These are phyloP conservation scores for Sporothrix inflata DNA, from an alignment of 2,329 filamentous ascomycete species.

Conservation along the genomic window DNA sequence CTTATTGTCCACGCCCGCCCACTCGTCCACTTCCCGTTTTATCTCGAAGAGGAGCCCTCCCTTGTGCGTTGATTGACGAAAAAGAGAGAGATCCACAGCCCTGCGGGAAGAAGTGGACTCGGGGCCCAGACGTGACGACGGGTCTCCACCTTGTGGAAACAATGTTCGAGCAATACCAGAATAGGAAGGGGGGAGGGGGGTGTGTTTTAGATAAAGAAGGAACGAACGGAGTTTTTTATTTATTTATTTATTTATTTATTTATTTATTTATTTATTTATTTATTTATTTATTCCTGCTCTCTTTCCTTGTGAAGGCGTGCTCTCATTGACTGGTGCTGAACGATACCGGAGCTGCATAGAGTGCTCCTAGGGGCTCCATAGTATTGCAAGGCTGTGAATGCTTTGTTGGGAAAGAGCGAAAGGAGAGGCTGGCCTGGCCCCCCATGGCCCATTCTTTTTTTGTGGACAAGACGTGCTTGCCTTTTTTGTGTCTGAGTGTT, in stretches of 20 bases:
- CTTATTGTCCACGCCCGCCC: background rate
- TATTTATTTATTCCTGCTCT: background rate
- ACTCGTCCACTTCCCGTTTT: background rate
- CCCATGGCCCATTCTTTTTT: background rate
- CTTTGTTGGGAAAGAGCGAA: slow-evolving; percentile 9
- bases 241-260: background rate
- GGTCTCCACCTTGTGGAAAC: slow-evolving; percentile 12
- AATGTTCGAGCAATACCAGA: slow-evolving; percentile 8
- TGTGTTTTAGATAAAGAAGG: slow-evolving; percentile 20
- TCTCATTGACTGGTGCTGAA: slow-evolving; percentile 11
- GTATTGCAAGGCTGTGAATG: slow-evolving; percentile 12
- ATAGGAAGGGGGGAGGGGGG: background rate
- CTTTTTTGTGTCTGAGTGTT: background rate
- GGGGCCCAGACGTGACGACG: background rate
- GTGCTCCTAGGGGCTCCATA: background rate
- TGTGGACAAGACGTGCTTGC: background rate
- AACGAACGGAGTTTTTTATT: background rate
- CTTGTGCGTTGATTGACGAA: slow-evolving; percentile 9
- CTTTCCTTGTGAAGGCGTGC: slow-evolving; percentile 8
- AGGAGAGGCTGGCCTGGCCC: background rate
- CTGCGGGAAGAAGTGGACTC: slow-evolving; percentile 20
- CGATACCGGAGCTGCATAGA: background rate
- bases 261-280: background rate
- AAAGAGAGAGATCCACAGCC: background rate
- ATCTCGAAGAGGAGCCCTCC: background rate